A percentile compares a stretch with the other conserved stretches of the same genome.
These are phyloP conservation scores for Phytophthora aleatoria DNA, from an alignment of 352 stramenopile genomes.

Conservation along the genomic window DNA sequence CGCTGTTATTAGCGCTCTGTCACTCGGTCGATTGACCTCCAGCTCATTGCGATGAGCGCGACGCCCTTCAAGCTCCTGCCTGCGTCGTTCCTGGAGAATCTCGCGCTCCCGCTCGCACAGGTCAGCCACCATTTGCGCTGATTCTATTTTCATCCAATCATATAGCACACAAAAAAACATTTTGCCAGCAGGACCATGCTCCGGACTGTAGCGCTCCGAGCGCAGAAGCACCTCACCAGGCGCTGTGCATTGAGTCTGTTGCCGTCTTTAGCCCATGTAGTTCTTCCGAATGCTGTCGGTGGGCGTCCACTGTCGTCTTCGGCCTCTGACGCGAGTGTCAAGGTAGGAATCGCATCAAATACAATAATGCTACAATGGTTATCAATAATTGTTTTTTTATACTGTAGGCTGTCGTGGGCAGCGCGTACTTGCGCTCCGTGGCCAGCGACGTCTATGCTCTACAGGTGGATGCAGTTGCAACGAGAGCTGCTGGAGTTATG, in stretches of 20 bases:
- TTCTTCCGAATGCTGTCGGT: not conserved
- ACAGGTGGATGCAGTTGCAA: conserved; percentile 18
- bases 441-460: conserved; percentile 38
- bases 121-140: not conserved
- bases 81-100: conserved; percentile 9
- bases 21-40: not conserved
- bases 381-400: conserved; percentile 1
- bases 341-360: conserved; percentile 2
- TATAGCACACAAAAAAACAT: not conserved
- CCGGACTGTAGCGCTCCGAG: conserved; percentile 3
- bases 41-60: conserved; percentile 5
- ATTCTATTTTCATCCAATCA: conserved; percentile 23
- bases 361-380: not conserved
- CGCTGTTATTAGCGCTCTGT: not conserved
- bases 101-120: not conserved
- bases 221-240: conserved; percentile 5
- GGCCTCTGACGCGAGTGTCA: conserved; percentile 3
- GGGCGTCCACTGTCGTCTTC: conserved; percentile 2
- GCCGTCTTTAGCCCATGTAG: not conserved
- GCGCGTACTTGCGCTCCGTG: conserved; percentile 31
- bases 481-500: not conserved
- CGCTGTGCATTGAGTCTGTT: not conserved
- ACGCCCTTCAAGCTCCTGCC: conserved; percentile 24
- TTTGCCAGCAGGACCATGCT: conserved; percentile 8
- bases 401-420: not conserved